These are phyloP conservation scores for Venturia pyrina DNA, from an alignment of 2,329 filamentous ascomycete species.

Conservation along the genomic window DNA sequence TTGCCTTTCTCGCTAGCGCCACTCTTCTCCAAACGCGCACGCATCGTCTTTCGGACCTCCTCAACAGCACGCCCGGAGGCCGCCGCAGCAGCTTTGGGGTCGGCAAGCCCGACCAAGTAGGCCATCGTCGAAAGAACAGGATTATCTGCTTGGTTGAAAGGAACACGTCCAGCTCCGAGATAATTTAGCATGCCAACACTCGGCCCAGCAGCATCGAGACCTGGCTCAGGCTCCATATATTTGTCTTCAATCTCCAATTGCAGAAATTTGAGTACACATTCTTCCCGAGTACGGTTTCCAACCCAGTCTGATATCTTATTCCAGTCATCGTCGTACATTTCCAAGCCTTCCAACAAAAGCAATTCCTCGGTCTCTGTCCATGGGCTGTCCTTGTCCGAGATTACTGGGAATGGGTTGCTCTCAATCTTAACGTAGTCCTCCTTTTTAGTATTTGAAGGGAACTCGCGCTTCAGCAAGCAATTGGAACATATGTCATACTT, in stretches of 20 bases:
- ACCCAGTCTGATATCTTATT: conserved; percentile 86
- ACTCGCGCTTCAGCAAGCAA: conserved; percentile 76
- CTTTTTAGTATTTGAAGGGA: conserved; percentile 68
- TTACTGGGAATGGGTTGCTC: conserved; percentile 69
- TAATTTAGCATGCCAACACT: conserved; percentile 42
- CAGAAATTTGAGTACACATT: conserved; percentile 93
- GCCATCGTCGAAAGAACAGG: conserved; percentile 93
- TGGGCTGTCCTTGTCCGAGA: conserved; percentile 73
- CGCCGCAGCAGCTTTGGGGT: conserved; percentile 80
- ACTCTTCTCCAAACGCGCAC: conserved; percentile 63
- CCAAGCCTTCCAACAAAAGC: conserved; percentile 80
- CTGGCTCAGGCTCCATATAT: conserved; percentile 71
- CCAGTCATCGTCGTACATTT: conserved; percentile 95
- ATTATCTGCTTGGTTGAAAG: conserved; percentile 88
- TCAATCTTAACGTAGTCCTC: conserved; percentile 83
- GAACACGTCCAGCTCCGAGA: conserved; percentile 64
- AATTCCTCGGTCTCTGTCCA: conserved; percentile 89
- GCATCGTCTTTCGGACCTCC: conserved; percentile 71
- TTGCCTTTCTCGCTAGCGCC: conserved; percentile 47
- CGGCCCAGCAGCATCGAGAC: conserved; percentile 6
- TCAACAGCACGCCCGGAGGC: conserved; percentile 82
- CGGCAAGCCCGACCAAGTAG: conserved; percentile 83
- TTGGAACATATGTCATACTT: conserved; percentile 87
- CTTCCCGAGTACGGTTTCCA: conserved; percentile 80
- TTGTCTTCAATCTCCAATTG: conserved; percentile 97